Conservation (phyloP, 2,329 filamentous ascomycete genomes). For the Fusarium sp. region DNA sequence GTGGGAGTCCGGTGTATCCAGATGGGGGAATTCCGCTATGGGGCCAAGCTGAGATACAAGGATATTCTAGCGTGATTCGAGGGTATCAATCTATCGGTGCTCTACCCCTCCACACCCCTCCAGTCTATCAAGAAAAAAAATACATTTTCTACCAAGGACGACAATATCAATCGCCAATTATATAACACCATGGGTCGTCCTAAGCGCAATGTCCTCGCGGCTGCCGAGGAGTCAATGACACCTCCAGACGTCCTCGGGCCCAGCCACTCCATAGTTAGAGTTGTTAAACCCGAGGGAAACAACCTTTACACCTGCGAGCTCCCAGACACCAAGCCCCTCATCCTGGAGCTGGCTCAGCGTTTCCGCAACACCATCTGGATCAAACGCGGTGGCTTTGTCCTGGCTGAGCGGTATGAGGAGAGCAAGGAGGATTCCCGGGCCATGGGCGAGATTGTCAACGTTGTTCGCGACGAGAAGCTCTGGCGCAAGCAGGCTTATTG, state of each 20-base stretch:
- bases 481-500: slow-evolving; percentile 94
- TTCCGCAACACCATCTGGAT: slow-evolving; percentile 97
- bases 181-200: slow-evolving; percentile 48
- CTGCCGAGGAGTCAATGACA: slow-evolving; percentile 75
- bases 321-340: slow-evolving; percentile 71
- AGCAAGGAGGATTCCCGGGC: slow-evolving; percentile 80
- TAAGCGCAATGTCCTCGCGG: slow-evolving; percentile 81
- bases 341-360: slow-evolving; percentile 84
- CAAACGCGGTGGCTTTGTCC: slow-evolving; percentile 86
- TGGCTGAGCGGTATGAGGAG: slow-evolving; percentile 76
- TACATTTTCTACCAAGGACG: not conserved
- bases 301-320: slow-evolving; percentile 85
- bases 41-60: not conserved
- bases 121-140: slow-evolving; percentile 26
- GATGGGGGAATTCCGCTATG: slow-evolving; percentile 20
- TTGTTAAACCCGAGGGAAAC: slow-evolving; percentile 87
- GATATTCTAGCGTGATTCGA: slow-evolving; percentile 4
- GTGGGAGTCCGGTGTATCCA: slow-evolving; percentile 6
- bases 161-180: not conserved
- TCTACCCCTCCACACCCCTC: slow-evolving; percentile 38
- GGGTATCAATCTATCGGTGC: slow-evolving; percentile 15
- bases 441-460: slow-evolving; percentile 89
- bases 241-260: slow-evolving; percentile 68
- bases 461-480: slow-evolving; percentile 88
- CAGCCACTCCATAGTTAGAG: slow-evolving; percentile 77